Evolutionary conservation across 2,329 filamentous ascomycete species (phyloP), one percentile per base, ranked within the genome.

Genomic region (Alternaria solani): DNA sequence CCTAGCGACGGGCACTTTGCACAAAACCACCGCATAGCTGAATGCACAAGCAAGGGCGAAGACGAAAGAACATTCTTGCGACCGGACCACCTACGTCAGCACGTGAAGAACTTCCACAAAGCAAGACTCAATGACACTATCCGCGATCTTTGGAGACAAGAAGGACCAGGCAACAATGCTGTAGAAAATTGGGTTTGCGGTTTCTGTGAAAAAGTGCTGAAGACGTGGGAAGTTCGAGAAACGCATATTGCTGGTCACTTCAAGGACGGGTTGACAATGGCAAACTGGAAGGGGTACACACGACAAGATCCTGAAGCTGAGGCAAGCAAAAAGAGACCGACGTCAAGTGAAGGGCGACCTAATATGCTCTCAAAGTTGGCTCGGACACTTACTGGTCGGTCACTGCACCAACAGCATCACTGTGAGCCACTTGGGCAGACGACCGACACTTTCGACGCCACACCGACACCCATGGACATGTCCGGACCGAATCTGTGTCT

Each of bases 191-290:
- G 73, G 73, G 62, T 42, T 0, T 78, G 75, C 51, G 75, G 75
- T 0, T 78, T 78, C 38, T 78, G 75, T 20, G 61, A 55, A 4
- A 63, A 67, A 6, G 23, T 60, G 6, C 62, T 77, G 3, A 57
- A 56, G 4, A 72, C 62, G 0, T 78, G 75, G 75, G 69, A 75
- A 18, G 55, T 61, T 34, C 57, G 75, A 18, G 72, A 76, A 42
- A 72, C 66, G 12, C 75, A 78, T 48, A 71, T 78, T 16, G 69
- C 75, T 4, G 59, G 56, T 1, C 75, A 77, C 36, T 77, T 77
- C 66, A 76, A 75, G 30, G 68, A 72, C 4, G 74, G 75, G 0
- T 25, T 63, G 43, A 75, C 69, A 2, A 77, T 78, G 72, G 60
- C 62, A 7, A 41, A 66, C 1, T 78, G 75, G 75, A 61, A 57